Conservation (phyloP, 257 asterid genomes). For the Solanum corneliomulleri region DNA sequence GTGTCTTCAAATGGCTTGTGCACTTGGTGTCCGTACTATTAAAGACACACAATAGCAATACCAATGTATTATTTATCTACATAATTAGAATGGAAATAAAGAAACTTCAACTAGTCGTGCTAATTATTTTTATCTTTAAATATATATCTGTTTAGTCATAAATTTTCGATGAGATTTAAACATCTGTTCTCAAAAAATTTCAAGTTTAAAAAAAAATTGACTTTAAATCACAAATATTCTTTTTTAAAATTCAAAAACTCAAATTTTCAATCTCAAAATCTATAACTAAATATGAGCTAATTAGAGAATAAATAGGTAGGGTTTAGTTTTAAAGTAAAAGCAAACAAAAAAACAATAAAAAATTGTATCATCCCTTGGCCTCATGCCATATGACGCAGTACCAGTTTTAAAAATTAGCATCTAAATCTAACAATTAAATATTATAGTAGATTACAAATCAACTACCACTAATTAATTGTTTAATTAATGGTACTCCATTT, state of each 20-base stretch:
- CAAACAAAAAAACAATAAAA: background rate
- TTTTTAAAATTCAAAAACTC: background rate
- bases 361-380: background rate
- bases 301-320: background rate
- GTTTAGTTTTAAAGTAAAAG: background rate
- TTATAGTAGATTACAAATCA: background rate
- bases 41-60: background rate
- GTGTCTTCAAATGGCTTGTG: background rate
- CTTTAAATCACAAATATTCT: background rate
- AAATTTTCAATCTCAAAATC: rapidly evolving
- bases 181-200: too few relatives aligned
- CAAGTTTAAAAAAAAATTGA: background rate
- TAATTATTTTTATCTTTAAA: background rate
- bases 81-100: background rate
- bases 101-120: background rate
- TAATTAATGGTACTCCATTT: background rate
- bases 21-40: background rate
- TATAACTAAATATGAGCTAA: background rate
- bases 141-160: too few relatives aligned
- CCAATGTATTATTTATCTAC: background rate
- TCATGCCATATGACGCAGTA: background rate
- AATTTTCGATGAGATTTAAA: too few relatives aligned
- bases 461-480: background rate
- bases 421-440: background rate
- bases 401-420: background rate